A percentile compares a stretch with the other conserved stretches of the same genome.
Evolutionary conservation across 2,329 filamentous ascomycete genomes (phyloP).

Genomic region (Onygenales sp.): DNA sequence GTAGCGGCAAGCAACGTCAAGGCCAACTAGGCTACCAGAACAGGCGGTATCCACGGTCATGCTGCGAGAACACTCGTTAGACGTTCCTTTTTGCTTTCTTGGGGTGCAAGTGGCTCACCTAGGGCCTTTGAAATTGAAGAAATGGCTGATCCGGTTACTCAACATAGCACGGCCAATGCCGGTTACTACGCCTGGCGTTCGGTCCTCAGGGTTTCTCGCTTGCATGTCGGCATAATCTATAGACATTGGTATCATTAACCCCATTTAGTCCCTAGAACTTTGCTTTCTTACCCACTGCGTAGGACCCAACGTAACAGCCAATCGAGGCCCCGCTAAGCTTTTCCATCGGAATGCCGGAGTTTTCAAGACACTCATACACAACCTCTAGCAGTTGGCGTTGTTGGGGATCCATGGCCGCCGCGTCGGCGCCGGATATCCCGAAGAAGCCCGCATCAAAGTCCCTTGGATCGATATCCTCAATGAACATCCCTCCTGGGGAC

Average conservation of each 20-base stretch:
- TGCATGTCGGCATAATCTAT: background rate
- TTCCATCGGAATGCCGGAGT: conserved; percentile 9
- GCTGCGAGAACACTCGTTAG: background rate
- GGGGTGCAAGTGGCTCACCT: background rate
- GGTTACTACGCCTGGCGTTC: background rate
- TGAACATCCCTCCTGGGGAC: conserved; percentile 12
- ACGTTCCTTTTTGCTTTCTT: background rate
- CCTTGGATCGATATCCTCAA: conserved; percentile 10
- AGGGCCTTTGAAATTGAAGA: conserved; percentile 7
- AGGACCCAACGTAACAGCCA: conserved; percentile 2
- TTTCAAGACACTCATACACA: conserved; percentile 13
- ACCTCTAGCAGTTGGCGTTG: conserved; percentile 15
- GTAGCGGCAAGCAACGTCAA: conserved; percentile 7
- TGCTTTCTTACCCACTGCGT: background rate
- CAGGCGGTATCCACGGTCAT: conserved; percentile 14
- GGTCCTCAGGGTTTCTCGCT: background rate
- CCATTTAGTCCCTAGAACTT: conserved; percentile 1
- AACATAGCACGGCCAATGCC: background rate
- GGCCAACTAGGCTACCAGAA: conserved; percentile 10
- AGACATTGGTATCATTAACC: background rate
- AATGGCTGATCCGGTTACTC: conserved; percentile 8
- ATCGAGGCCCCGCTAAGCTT: conserved; percentile 5
- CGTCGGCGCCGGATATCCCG: conserved; percentile 11
- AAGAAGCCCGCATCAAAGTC: conserved; percentile 18
- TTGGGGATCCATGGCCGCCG: conserved; percentile 14